Percentiles rank a stretch among this genome's conserved stretches.
These are phyloP conservation scores for Mrakia frigida DNA, from an alignment of 768 basidiomycete genomes.

Conservation along the genomic window DNA sequence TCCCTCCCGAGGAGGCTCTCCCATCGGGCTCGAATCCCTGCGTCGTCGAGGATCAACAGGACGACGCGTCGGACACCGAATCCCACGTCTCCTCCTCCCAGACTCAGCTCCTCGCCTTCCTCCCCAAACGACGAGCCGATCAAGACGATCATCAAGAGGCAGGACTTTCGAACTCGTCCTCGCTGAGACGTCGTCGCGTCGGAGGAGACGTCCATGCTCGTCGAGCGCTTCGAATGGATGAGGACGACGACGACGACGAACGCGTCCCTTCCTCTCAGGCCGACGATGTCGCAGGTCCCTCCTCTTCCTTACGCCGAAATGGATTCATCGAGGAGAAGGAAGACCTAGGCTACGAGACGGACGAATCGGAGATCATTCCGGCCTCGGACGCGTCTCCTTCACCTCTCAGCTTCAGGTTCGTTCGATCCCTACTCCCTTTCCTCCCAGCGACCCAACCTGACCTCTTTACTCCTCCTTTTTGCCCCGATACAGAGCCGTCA, in stretches of 20 bases:
- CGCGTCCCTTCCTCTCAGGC: not conserved
- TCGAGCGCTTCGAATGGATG: not conserved
- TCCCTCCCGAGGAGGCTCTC: not conserved
- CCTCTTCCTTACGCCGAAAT: not conserved
- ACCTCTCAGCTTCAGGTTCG: not conserved
- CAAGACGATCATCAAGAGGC: not conserved
- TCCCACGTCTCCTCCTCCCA: constrained; percentile 1
- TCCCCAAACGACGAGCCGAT: not conserved
- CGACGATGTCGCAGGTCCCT: not conserved
- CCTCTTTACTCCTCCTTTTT: not conserved
- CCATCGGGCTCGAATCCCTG: not conserved
- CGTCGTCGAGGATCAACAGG: not conserved
- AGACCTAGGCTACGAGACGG: not conserved
- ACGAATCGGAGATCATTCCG: not conserved
- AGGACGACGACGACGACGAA: not conserved
- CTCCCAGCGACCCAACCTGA: not conserved
- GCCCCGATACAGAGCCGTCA: too few species aligned
- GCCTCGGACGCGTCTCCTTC: not conserved
- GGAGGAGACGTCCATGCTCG: not conserved
- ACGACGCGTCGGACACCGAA: not conserved
- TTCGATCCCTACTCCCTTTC: not conserved
- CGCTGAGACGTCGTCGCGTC: too few species aligned
- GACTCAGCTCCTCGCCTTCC: not conserved
- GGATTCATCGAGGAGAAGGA: not conserved
- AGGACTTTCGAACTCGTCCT: not conserved